Percentiles rank a stretch among this genome's conserved stretches.
phyloP scores from a whole-genome alignment of 2,329 filamentous ascomycete species.

The Neopestalotiopsis sp. region DNA sequence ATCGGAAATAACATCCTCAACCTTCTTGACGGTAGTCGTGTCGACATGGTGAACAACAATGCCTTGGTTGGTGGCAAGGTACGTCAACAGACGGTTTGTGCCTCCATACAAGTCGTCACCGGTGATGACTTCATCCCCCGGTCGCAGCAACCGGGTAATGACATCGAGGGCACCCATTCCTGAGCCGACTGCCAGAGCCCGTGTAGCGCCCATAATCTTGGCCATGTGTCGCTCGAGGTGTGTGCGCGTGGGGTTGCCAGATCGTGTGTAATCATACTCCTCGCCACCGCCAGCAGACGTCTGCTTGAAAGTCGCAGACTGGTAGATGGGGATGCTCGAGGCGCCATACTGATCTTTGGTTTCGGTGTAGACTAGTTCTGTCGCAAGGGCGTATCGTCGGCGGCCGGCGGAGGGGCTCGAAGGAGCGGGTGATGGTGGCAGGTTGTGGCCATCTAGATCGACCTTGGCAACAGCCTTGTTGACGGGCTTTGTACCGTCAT shows the following conservation, averaged over 20 bases:
- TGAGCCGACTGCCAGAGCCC: constrained; percentile 90
- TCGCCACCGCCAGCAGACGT: constrained; percentile 77
- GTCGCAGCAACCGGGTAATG: constrained; percentile 86
- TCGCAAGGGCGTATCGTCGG: constrained; percentile 87
- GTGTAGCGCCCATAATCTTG: constrained; percentile 97
- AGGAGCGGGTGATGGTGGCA: constrained; percentile 90
- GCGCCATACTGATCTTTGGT: constrained; percentile 96
- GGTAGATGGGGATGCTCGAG: constrained; percentile 96
- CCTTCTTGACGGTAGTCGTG: constrained; percentile 78
- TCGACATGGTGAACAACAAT: constrained; percentile 97
- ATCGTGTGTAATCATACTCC: constrained; percentile 98
- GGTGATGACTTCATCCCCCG: constrained; percentile 95
- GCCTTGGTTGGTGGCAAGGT: constrained; percentile 84
- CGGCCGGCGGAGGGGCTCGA: constrained; percentile 87
- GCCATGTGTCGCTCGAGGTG: constrained; percentile 96
- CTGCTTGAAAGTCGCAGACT: constrained; percentile 98
- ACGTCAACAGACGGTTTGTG: constrained; percentile 91
- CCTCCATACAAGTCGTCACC: constrained; percentile 97
- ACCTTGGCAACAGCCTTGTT: constrained; percentile 65
- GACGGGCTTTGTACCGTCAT: constrained; percentile 44
- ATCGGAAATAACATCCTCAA: constrained; percentile 69
- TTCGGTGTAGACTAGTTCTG: constrained; percentile 95
- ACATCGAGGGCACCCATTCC: constrained; percentile 98
- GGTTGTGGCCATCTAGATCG: constrained; percentile 82
- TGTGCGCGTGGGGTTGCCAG: constrained; percentile 93